phyloP scores from a whole-genome alignment of 2,329 filamentous ascomycete species.

The Cladosporium cucumerinum region DNA sequence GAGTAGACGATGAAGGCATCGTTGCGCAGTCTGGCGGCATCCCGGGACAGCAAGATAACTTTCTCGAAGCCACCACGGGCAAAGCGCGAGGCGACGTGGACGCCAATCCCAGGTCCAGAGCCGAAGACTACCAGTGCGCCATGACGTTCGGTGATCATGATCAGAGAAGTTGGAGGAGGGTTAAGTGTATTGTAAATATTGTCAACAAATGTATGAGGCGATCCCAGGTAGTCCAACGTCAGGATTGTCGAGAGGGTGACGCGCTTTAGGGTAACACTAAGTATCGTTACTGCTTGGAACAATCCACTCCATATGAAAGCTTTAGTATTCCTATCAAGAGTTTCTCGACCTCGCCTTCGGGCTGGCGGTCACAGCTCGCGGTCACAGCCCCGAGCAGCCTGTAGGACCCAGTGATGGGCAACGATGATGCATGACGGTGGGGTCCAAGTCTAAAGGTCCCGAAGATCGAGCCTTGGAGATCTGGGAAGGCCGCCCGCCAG shows the following conservation, averaged over 20 bases:
- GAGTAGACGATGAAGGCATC: constrained; percentile 24
- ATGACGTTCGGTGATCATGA: background rate
- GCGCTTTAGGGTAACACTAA: background rate
- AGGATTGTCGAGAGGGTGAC: background rate
- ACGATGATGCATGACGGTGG: background rate
- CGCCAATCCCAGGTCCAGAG: constrained; percentile 32
- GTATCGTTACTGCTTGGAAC: background rate
- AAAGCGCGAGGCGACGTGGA: constrained; percentile 28
- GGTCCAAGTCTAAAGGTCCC: background rate
- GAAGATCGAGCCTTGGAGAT: background rate
- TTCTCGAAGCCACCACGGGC: constrained; percentile 27
- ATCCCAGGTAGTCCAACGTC: background rate
- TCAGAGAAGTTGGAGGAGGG: background rate
- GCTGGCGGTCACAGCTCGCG: background rate
- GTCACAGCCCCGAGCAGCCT: background rate
- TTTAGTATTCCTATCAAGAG: background rate
- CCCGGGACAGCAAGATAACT: constrained; percentile 26
- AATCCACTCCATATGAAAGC: background rate
- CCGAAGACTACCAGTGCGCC: constrained; percentile 28
- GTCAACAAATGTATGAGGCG: background rate
- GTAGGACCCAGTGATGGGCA: background rate
- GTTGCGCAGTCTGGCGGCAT: constrained; percentile 24
- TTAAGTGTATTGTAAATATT: background rate
- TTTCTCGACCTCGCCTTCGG: background rate
- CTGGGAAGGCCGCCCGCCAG: background rate